Evolutionary conservation across 768 basidiomycete genomes (phyloP), one percentile per base, ranked within the genome.

Genomic region (Phanerochaete sordida): DNA sequence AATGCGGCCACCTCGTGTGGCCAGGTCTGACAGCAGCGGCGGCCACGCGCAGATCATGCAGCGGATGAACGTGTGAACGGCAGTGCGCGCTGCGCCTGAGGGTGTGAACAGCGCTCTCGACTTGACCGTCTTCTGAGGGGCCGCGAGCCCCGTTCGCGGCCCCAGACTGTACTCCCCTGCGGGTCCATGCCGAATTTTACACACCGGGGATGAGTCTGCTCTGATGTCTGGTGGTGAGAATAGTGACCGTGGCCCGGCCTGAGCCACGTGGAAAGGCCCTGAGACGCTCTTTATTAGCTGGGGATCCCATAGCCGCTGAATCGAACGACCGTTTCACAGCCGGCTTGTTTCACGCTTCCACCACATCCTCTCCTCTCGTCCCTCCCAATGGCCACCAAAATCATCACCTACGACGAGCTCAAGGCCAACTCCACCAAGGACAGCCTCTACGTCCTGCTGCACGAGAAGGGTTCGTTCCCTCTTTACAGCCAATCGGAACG

Each of bases 381-480:
- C 43, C 48, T 46, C 61, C 52, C 63, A 58, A 62, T 73, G 73
- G 57, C 70, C 68, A 73, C 77, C 66, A 91, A 84, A 75, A 73
- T 81, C 58, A 68, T 92, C 71, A 84, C 86, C 64, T 74, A 79
- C 72, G 88, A 90, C 44, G 85, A 93, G 73, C 88, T 97, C 72
- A 86, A 91, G 66, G 79, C 80, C 56, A 84, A 96, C 81, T 83
- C 76, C 65, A 78, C 80, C 56, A 90, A 90, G 76, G 85, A 92
- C 60, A 84, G 76, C 64, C 77, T 97, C 66, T 96, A 86, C 75
- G 74, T 96, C 72, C 84, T 95, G 66, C 75, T 98, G 63, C 84
- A 91, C 74, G 86, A 84, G 71, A 95, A 96, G 72, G 93, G 94
- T 93, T 21, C 49, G 76, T 63, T 37, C 24, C 15, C 8, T 54